Evolutionary conservation across 768 basidiomycete genomes (phyloP).

Genomic region (Lactarius akahatsu): DNA sequence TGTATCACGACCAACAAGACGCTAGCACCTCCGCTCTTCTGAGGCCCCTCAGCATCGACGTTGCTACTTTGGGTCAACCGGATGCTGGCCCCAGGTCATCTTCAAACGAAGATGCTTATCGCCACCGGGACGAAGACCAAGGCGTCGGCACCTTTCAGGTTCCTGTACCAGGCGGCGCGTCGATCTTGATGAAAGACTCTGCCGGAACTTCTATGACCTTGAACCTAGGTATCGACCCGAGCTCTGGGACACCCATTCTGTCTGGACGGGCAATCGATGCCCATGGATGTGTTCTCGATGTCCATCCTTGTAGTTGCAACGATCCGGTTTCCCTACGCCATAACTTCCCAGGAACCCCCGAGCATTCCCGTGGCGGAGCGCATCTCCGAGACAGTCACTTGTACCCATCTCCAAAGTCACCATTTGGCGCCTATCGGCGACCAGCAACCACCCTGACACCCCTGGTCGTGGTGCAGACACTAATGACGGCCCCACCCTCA

Average conservation of each 20-base stretch:
- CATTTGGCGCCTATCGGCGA: neutral
- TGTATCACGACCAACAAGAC: conserved; percentile 6
- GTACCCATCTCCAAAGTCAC: conserved; percentile 5
- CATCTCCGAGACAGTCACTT: neutral
- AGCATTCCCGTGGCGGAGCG: neutral
- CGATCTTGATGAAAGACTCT: conserved; percentile 13
- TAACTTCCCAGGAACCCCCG: neutral
- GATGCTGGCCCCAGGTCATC: neutral
- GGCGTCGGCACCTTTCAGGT: neutral
- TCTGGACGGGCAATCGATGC: conserved; percentile 19
- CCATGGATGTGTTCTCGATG: conserved; percentile 14
- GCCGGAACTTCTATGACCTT: conserved; percentile 20
- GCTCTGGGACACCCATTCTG: conserved; percentile 20
- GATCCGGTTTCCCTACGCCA: conserved; percentile 9
- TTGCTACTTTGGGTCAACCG: neutral
- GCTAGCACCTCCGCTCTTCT: neutral
- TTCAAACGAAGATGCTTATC: neutral
- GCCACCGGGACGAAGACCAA: neutral
- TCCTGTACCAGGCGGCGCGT: conserved; percentile 17
- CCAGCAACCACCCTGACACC: conserved; percentile 12
- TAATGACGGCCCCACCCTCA: conserved; percentile 1
- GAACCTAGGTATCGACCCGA: conserved; percentile 19
- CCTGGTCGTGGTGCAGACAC: conserved; percentile 15
- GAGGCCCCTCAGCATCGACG: neutral
- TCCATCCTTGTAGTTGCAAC: conserved; percentile 20